Base-by-base conservation (phyloP, 2,329 filamentous ascomycete species). In the Ascomycota sp. region DNA sequence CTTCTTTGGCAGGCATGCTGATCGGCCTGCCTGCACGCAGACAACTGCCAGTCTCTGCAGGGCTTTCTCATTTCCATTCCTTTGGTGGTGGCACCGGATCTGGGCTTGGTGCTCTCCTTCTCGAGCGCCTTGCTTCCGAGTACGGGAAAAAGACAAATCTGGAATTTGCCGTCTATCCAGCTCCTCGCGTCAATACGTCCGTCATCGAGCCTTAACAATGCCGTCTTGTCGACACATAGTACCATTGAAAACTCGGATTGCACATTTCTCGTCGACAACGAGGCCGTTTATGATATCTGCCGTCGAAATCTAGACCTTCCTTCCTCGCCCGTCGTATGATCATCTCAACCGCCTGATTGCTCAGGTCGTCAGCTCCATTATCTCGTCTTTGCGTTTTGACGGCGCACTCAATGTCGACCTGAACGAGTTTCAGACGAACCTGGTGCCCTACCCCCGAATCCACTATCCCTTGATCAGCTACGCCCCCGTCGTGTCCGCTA, bases 131-230 rank as follows among this genome's bases (percentile, higher is more conserved):
- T 32, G 65, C 73, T n/a, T 69, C 68, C 41, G 73, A 78, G 53
- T 79, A 73, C 43, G 71, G 69, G 56, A 78, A 78, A 65, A 78
- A 78, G 64, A 74, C 65, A 55, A 79, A 78, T 66, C 71, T 78
- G 35, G 73, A 78, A 53, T 77, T 79, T 46, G 65, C 71, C 43
- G 68, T 78, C 35, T 78, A 78, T 59, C 73, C 74, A 38, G 67
- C 73, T 32, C 73, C 74, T 36, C 69, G 70, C 35, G 69, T 75
- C 38, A 75, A 74, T 26, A 76, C 72, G 24, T 69, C 73, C 25
- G 71, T 78, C 33, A 73, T 78, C 32, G 73, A 78, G 61, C 73
- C 73, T 20, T 79, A 79, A n/a, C 61, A 79, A 79, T 43, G 71
- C 73, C 36, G 72, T 78, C 34, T 60, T 79, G 37, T 75, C 73